Conservation (phyloP, 495 filamentous ascomycete genomes). For the Podospora pseudopauciseta region DNA sequence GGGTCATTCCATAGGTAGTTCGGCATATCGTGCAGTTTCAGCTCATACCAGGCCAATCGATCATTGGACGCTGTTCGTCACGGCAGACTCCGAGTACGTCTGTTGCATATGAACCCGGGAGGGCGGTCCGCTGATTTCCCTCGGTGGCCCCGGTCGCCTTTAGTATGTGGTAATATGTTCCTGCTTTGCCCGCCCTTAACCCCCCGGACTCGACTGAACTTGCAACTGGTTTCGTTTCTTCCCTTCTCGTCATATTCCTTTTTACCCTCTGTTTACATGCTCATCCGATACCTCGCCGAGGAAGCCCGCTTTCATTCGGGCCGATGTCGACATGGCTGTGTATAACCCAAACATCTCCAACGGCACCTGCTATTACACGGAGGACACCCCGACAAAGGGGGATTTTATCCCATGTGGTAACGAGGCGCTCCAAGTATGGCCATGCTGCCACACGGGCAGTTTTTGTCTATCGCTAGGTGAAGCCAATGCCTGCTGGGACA, state of each 20-base stretch:
- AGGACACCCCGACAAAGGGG: slow-evolving; percentile 22
- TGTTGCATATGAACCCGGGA: not conserved
- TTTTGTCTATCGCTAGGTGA: slow-evolving; percentile 21
- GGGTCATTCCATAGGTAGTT: not conserved
- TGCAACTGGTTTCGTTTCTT: not conserved
- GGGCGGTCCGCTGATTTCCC: not conserved
- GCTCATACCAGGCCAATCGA: not conserved
- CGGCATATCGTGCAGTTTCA: not conserved
- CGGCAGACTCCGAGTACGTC: not conserved
- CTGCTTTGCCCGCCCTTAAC: not conserved
- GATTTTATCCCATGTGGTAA: slow-evolving; percentile 24
- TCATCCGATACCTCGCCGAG: not conserved
- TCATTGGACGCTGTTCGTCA: not conserved
- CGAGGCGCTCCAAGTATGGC: slow-evolving; percentile 19
- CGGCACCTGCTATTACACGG: slow-evolving; percentile 25
- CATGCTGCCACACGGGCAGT: slow-evolving; percentile 22
- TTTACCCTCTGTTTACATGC: not conserved
- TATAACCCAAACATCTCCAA: slow-evolving; percentile 22
- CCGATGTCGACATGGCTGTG: slow-evolving; percentile 12
- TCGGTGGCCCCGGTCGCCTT: not conserved
- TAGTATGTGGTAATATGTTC: not conserved
- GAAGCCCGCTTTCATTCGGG: not conserved
- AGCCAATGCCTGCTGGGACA: slow-evolving; percentile 23
- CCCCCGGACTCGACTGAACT: not conserved
- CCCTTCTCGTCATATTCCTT: not conserved